Conservation (phyloP, 2,329 filamentous ascomycete species). For the Juglanconis sp. region DNA sequence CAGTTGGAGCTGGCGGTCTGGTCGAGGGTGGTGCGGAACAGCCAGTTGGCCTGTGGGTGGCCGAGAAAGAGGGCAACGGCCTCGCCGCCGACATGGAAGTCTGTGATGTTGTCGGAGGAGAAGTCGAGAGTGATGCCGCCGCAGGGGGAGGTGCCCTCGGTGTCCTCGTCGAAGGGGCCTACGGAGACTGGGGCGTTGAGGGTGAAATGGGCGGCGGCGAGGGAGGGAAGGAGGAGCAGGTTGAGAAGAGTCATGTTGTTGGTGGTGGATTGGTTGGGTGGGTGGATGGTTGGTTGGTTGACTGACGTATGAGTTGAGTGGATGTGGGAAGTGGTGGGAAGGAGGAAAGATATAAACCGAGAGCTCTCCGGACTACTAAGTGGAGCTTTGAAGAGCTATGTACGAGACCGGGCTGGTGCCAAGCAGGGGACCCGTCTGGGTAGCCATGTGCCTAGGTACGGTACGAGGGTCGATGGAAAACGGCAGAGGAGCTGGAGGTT, state of each 20-base stretch:
- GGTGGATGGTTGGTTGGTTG: background rate
- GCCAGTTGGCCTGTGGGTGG: conserved; percentile 53
- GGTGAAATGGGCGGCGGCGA: conserved; percentile 52
- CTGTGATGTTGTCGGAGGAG: conserved; percentile 32
- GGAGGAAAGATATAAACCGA: no score
- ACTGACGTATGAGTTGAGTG: background rate
- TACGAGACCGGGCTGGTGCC: no score
- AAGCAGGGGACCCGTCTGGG: no score
- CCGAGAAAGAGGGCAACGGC: conserved; percentile 44
- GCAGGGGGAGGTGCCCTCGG: conserved; percentile 47
- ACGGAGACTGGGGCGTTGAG: conserved; percentile 46
- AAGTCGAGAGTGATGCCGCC: conserved; percentile 51
- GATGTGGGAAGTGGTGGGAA: background rate
- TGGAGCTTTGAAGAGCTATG: no score
- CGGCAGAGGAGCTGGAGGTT: no score
- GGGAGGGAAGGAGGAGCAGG: conserved; percentile 36
- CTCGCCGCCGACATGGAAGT: conserved; percentile 58
- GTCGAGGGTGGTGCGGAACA: conserved; percentile 57
- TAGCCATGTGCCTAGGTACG: no score
- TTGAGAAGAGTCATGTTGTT: conserved; percentile 37
- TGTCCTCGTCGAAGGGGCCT: conserved; percentile 45
- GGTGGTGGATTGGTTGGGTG: background rate
- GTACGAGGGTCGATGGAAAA: no score
- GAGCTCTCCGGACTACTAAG: no score
- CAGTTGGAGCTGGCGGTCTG: conserved; percentile 45